Evolutionary conservation across 257 asterid genomes (phyloP).

Genomic region (Solanum virginianum): DNA sequence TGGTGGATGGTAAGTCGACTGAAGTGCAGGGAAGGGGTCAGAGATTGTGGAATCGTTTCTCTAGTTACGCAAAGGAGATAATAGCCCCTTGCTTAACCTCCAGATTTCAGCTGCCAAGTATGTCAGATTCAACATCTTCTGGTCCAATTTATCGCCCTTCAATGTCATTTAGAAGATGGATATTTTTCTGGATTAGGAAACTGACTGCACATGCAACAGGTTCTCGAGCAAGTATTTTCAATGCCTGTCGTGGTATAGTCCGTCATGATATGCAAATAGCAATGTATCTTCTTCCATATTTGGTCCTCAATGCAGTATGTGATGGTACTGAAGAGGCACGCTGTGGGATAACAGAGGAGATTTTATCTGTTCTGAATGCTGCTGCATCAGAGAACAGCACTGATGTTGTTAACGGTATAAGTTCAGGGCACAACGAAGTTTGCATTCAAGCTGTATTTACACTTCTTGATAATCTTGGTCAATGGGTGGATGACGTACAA

Average conservation of each 20-base stretch:
- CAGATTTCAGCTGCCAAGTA: conserved; percentile 55
- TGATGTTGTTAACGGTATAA: conserved; percentile 33
- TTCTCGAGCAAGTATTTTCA: conserved; percentile 70
- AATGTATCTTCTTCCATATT: conserved; percentile 89
- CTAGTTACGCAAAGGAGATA: conserved; percentile 90
- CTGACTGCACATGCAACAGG: conserved; percentile 82
- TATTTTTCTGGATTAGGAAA: conserved; percentile 68
- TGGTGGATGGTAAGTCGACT: conserved; percentile 17
- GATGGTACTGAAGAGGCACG: conserved; percentile 92
- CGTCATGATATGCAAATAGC: conserved; percentile 96
- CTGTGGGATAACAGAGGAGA: conserved; percentile 67
- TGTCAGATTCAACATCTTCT: conserved; percentile 51
- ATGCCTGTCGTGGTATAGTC: conserved; percentile 94
- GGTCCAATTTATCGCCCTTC: conserved; percentile 85
- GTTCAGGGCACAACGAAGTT: conserved; percentile 78
- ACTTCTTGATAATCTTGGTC: conserved; percentile 96
- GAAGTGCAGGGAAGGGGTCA: conserved; percentile 63
- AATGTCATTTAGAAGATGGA: conserved; percentile 87
- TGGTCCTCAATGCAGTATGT: conserved; percentile 82
- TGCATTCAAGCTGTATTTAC: conserved; percentile 95
- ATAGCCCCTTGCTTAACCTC: conserved; percentile 99
- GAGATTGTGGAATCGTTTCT: conserved; percentile 88
- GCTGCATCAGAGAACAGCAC: conserved; percentile 58
- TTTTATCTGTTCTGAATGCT: conserved; percentile 73
- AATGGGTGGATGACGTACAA: conserved; percentile 94